Evolutionary conservation across 2,329 filamentous ascomycete species (phyloP), one percentile per base, ranked within the genome.

Genomic region (Aspergillus sp.): DNA sequence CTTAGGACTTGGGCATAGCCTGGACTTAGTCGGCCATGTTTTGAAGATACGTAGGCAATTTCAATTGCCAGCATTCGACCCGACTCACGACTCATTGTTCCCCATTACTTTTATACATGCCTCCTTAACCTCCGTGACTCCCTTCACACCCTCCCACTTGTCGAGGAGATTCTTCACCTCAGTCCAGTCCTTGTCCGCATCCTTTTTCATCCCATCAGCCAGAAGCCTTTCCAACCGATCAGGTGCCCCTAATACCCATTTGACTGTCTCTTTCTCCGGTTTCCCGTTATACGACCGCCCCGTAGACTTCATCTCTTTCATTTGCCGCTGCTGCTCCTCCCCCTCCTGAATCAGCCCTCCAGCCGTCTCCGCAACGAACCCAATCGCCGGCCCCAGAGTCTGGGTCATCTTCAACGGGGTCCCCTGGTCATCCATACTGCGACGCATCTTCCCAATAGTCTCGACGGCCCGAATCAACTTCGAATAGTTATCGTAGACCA

Each of bases 401-500:
- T 70, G 72, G 8, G 71, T 70, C 62, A 73, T 68, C 0, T 65
- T 67, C 57, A 73, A 60, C n/a, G 72, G 68, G 7, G 66, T 63
- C 2, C 68, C 62, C 3, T 68, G 61, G 42, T 71, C 68, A 53
- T 73, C 71, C 66, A 75, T 73, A 48, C 70, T 73, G 48, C 58
- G 60, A 30, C 72, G 63, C 72, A 75, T 74, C 71, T 87, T 88
- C 43, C 86, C 80, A 60, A 98, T 98, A 3, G 91, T 97, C 67
- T 95, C 91, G 7, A 94, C 96, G 1, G 93, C 93, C n/a, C 85
- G 81, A 55, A 98, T 96, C 55, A 98, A 72, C 70, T 97, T 97
- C 57, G 86, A 93, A 68, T 97, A 98, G 64, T 98, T 98, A 66
- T 98, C 91, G 66, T 98, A 98, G 4, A 98, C 93, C 51, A 98